Base-by-base conservation (phyloP, 2,329 filamentous ascomycete species). In the Penicillium sp. region DNA sequence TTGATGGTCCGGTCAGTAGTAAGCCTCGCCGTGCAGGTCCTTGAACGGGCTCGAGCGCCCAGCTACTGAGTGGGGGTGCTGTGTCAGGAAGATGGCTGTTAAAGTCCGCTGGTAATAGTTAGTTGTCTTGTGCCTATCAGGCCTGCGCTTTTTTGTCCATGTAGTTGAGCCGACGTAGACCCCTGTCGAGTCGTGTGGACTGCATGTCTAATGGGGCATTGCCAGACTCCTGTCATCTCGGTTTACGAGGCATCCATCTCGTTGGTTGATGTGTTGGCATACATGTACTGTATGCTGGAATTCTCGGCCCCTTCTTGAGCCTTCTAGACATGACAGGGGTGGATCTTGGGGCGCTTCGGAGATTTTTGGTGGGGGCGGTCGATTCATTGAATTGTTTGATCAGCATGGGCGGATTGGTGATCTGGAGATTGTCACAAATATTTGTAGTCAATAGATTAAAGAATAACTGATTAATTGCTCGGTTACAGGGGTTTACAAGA, bases 331-430 rank as follows among this genome's bases (percentile, higher is more conserved):
- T 54, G 35, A 54, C 51, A 54, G 30, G 51, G 51, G 51, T 40
- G 35, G 51, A 12, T 22, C 22, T 49, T 26, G 50, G 50, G 50
- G 22, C 33, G 22, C 35, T 4, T 54, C 51, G 51, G 51, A 40
- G 35, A 38, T 26, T 54, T 54, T 54, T 40, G 51, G 51, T 54
- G 51, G 51, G 51, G 51, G 51, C 35, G 33, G 12, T 28, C 33
- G 24, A 40, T 40, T n/a, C 13, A 54, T 54, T 40, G 22, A 40
- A 13, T 54, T 54, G 51, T 22, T n/a, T 38, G 51, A 35, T 53
- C 35, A 38, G 50, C 30, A 54, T 38, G 10, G 22, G 19, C 10
- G 40, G 49, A 51, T 30, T 51, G 49, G 24, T 12, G 19, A 44
- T 22, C 24, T 47, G 24, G 13, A 17, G 12, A 15, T 8, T 30